Evolutionary conservation across 1,284 basidiomycete species (phyloP).

Genomic region (Takashimella tepidaria): DNA sequence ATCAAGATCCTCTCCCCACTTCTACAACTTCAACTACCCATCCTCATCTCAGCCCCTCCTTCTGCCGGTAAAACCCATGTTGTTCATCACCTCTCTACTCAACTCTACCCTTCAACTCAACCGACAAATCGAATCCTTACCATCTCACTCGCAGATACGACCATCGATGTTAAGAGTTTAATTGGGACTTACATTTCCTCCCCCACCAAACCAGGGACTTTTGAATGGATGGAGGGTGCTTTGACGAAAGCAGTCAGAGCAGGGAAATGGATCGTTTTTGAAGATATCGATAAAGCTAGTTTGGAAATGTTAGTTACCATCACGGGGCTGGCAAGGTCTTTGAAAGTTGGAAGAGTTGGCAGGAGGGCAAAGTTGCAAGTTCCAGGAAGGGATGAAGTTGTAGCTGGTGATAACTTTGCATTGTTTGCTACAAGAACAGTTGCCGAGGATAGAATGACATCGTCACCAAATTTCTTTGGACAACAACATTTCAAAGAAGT

Average conservation of each 20-base stretch:
- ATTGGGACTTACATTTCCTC: constrained; percentile 94
- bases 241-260: constrained; percentile 83
- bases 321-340: constrained; percentile 73
- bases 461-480: constrained; percentile 65
- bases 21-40: constrained; percentile 65
- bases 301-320: constrained; percentile 79
- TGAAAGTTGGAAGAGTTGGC: constrained; percentile 60
- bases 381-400: constrained; percentile 63
- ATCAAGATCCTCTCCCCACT: constrained; percentile 63
- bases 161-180: constrained; percentile 87
- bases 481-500: constrained; percentile 75
- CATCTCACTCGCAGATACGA: constrained; percentile 89
- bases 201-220: constrained; percentile 74
- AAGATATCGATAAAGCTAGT: constrained; percentile 86
- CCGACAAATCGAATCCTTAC: constrained; percentile 62
- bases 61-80: constrained; percentile 87
- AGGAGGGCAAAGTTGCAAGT: constrained; percentile 63
- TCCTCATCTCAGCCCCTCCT: constrained; percentile 77
- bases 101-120: constrained; percentile 52
- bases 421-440: constrained; percentile 76
- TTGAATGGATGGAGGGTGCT: constrained; percentile 95
- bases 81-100: constrained; percentile 66
- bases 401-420: constrained; percentile 67
- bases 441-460: constrained; percentile 40
- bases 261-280: constrained; percentile 90